Percentiles rank a stretch among this genome's conserved stretches.
phyloP scores from a whole-genome alignment of 1,139 yeast species.

The Pichia sp. region DNA sequence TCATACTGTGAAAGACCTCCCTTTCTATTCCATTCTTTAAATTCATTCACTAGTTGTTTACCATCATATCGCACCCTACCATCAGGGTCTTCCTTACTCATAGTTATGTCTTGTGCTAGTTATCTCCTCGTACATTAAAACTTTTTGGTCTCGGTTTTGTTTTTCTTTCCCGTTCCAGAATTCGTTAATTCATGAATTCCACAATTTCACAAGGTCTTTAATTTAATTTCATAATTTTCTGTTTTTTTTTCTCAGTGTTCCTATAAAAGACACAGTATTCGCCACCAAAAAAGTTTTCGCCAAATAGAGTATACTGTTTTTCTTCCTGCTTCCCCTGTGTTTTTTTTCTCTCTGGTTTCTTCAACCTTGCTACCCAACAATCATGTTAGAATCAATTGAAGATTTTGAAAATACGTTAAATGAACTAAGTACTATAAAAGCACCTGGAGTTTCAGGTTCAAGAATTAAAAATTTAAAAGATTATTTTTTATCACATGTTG shows the following conservation, averaged over 20 bases:
- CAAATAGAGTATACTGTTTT: too few species aligned
- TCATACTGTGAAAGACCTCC: slow-evolving; percentile 2
- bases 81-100: neutral
- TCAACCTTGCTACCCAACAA: neutral
- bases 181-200: too few species aligned
- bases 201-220: too few species aligned
- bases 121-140: too few species aligned
- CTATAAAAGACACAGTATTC: neutral
- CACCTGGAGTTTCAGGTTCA: slow-evolving; percentile 94
- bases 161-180: too few species aligned
- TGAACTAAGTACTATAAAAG: slow-evolving; percentile 68
- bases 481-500: slow-evolving; percentile 64
- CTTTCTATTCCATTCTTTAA: slow-evolving; percentile 2
- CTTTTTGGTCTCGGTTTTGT: too few species aligned
- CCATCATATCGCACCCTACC: neutral
- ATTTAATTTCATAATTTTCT: neutral
- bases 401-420: slow-evolving; percentile 65
- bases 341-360: neutral
- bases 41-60: neutral
- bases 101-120: too few species aligned
- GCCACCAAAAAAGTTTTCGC: neutral
- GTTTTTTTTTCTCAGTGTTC: neutral
- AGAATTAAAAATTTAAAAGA: slow-evolving; percentile 84
- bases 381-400: slow-evolving; percentile 33
- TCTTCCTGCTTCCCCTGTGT: too few species aligned